phyloP scores from a whole-genome alignment of 352 stramenopile genomes.

The Phytophthora agathidicida region DNA sequence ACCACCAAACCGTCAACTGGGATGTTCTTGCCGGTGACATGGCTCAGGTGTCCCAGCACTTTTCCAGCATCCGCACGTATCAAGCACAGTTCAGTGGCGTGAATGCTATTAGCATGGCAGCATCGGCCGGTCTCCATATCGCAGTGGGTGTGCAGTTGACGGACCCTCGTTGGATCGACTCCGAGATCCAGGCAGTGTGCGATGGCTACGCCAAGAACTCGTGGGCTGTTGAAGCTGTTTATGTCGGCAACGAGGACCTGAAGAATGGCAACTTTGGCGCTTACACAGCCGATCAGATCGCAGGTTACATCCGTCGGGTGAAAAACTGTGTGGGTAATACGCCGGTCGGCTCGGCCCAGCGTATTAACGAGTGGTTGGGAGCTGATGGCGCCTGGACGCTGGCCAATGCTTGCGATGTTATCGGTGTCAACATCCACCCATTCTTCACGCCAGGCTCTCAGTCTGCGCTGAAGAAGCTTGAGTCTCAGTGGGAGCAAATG shows the following conservation, averaged over 20 bases:
- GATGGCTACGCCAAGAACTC: slow-evolving; percentile 42
- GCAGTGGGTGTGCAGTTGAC: slow-evolving; percentile 62
- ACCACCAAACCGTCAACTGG: slow-evolving; percentile 42
- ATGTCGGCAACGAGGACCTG: slow-evolving; percentile 76
- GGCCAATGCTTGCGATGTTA: slow-evolving; percentile 37
- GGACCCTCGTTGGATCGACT: slow-evolving; percentile 36
- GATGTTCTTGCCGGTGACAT: slow-evolving; percentile 41
- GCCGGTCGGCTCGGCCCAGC: slow-evolving; percentile 59
- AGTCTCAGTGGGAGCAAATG: slow-evolving; percentile 52
- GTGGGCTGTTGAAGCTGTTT: slow-evolving; percentile 56
- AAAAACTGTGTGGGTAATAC: slow-evolving; percentile 51
- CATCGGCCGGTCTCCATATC: slow-evolving; percentile 51
- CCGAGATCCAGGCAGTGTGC: slow-evolving; percentile 63
- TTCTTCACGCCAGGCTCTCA: slow-evolving; percentile 43
- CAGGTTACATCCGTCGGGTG: slow-evolving; percentile 50
- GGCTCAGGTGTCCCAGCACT: slow-evolving; percentile 42
- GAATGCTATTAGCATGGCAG: slow-evolving; percentile 50
- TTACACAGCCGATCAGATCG: slow-evolving; percentile 37
- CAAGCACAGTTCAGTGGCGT: slow-evolving; percentile 53
- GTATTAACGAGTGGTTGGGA: slow-evolving; percentile 61
- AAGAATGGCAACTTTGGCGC: slow-evolving; percentile 44
- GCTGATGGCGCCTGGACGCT: slow-evolving; percentile 34
- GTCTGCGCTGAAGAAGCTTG: slow-evolving; percentile 47
- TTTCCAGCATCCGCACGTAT: slow-evolving; percentile 64
- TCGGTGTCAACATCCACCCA: slow-evolving; percentile 44